Evolutionary conservation across 768 basidiomycete species (phyloP).

Genomic region (Tylopilus cervinicoccineus): DNA sequence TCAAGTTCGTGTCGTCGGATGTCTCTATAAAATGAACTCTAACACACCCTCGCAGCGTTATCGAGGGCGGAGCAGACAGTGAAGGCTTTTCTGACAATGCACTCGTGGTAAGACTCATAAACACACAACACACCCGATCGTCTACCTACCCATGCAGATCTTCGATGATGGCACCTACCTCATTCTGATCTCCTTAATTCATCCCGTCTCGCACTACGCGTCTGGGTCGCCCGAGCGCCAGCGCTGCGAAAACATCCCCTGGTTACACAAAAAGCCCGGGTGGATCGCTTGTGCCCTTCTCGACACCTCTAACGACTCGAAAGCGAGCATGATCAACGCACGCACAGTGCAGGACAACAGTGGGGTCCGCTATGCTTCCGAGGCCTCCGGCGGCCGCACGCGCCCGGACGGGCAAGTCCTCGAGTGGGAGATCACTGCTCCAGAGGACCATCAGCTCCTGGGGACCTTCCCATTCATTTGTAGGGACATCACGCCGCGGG

Average conservation of each 20-base stretch:
- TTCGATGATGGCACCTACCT: slow-evolving; percentile 53
- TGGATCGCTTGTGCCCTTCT: slow-evolving; percentile 70
- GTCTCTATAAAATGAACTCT: neutral
- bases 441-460: slow-evolving; percentile 23
- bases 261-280: slow-evolving; percentile 52
- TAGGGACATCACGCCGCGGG: slow-evolving; percentile 63
- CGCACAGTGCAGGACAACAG: slow-evolving; percentile 40
- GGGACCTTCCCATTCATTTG: slow-evolving; percentile 66
- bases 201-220: slow-evolving; percentile 51
- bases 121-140: neutral
- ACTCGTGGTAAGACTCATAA: slow-evolving; percentile 52
- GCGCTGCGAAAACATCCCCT: slow-evolving; percentile 44
- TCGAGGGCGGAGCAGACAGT: slow-evolving; percentile 62
- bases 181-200: slow-evolving; percentile 66
- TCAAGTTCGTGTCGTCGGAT: slow-evolving; percentile 44
- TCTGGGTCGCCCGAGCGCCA: slow-evolving; percentile 42
- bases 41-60: slow-evolving; percentile 43
- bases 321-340: slow-evolving; percentile 53
- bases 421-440: slow-evolving; percentile 54
- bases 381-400: slow-evolving; percentile 51
- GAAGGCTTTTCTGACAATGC: slow-evolving; percentile 62
- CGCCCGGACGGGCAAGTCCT: slow-evolving; percentile 52
- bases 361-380: slow-evolving; percentile 40
- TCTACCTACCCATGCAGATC: slow-evolving; percentile 15
- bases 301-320: slow-evolving; percentile 43